These are phyloP conservation scores for Boletus patriciae DNA, from an alignment of 768 basidiomycete genomes.

Conservation along the genomic window DNA sequence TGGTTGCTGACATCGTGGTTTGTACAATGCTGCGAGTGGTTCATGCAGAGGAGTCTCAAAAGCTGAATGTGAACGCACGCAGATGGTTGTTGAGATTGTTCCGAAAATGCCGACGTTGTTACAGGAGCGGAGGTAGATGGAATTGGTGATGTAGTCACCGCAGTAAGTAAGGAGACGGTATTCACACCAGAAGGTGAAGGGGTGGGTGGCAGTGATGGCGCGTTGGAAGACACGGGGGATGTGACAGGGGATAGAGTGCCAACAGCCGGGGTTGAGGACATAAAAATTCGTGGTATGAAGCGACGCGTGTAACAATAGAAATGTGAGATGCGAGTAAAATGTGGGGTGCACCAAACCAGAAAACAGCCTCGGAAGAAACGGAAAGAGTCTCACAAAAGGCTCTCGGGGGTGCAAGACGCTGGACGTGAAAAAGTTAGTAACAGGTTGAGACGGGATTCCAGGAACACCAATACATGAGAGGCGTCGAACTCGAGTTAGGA, in stretches of 20 bases:
- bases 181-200: conserved; percentile 12
- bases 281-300: conserved; percentile 12
- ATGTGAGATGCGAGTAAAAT: conserved; percentile 12
- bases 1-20: conserved; percentile 14
- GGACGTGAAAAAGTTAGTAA: conserved; percentile 1
- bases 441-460: background rate
- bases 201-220: conserved; percentile 5
- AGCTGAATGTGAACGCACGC: conserved; percentile 24
- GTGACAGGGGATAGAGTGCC: conserved; percentile 11
- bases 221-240: conserved; percentile 11
- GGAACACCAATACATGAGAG: background rate
- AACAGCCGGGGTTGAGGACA: conserved; percentile 22
- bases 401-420: background rate
- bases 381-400: conserved; percentile 5
- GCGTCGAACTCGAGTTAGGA: background rate
- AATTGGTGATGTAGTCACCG: conserved; percentile 23
- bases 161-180: conserved; percentile 23
- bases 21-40: conserved; percentile 15
- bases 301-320: conserved; percentile 5
- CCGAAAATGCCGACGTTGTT: conserved; percentile 10
- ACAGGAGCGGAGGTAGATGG: conserved; percentile 12
- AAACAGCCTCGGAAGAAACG: conserved; percentile 3
- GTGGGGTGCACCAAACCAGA: conserved; percentile 1
- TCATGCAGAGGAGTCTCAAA: conserved; percentile 13
- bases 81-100: conserved; percentile 13